Conservation (phyloP, 2,329 filamentous ascomycete genomes). For the Ophiostoma novo-ulmi region DNA sequence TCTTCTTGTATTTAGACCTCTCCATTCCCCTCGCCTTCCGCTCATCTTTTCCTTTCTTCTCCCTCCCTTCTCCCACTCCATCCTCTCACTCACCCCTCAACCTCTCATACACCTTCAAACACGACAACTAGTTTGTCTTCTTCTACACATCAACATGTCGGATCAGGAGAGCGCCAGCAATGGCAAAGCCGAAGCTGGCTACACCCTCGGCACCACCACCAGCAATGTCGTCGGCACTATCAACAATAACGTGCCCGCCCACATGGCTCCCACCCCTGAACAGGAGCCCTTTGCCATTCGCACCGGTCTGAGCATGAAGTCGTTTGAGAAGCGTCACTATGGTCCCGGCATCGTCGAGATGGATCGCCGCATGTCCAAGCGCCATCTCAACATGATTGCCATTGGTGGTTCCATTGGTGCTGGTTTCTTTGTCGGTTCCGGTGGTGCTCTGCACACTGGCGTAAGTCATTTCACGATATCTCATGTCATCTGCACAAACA, state of each 20-base stretch:
- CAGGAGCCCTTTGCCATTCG: slow-evolving; percentile 37
- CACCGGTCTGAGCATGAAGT: slow-evolving; percentile 40
- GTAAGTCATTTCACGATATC: slow-evolving; percentile 31
- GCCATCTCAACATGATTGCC: slow-evolving; percentile 30
- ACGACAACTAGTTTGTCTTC: not conserved
- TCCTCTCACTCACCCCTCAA: not conserved
- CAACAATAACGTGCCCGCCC: not conserved
- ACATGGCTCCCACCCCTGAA: slow-evolving; percentile 18
- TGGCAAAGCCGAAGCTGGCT: slow-evolving; percentile 3
- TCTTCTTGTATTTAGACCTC: slow-evolving; percentile 1
- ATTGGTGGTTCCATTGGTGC: slow-evolving; percentile 52
- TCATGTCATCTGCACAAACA: not conserved
- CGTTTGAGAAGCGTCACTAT: slow-evolving; percentile 40
- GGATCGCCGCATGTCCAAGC: slow-evolving; percentile 33
- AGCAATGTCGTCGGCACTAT: slow-evolving; percentile 17
- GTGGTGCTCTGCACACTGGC: slow-evolving; percentile 45
- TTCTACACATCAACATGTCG: slow-evolving; percentile 4
- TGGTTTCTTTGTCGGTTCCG: slow-evolving; percentile 58
- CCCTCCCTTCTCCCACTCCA: not conserved
- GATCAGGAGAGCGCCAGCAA: not conserved
- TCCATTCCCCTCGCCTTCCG: not conserved
- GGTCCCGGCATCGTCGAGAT: slow-evolving; percentile 36
- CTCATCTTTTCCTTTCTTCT: not conserved
- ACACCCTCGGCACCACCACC: not conserved
- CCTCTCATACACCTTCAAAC: not conserved